These are phyloP conservation scores for Zymoseptoria ardabiliae DNA, from an alignment of 2,329 filamentous ascomycete species.

Conservation along the genomic window DNA sequence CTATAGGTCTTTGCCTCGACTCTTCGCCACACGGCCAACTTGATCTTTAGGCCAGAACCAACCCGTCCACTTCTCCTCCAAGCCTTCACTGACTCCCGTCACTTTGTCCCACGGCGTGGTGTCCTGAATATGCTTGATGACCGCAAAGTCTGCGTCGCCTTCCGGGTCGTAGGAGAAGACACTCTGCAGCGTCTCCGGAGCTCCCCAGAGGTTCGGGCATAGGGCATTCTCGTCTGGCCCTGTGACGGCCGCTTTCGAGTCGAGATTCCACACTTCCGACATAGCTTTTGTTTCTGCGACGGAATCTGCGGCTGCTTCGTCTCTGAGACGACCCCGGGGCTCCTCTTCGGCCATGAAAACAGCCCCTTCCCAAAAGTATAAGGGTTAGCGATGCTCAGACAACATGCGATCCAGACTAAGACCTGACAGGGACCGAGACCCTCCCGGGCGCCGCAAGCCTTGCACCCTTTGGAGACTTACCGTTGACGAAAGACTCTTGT, in stretches of 20 bases:
- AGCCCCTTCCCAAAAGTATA: slow-evolving; percentile 12
- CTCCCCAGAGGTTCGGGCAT: slow-evolving; percentile 34
- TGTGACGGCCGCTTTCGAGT: slow-evolving; percentile 22
- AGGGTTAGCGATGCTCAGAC: no score
- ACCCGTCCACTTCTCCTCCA: slow-evolving; percentile 29
- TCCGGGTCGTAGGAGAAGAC: slow-evolving; percentile 36
- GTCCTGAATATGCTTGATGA: slow-evolving; percentile 21
- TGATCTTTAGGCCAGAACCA: slow-evolving; percentile 25
- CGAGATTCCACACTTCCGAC: slow-evolving; percentile 29
- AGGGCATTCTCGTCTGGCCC: slow-evolving; percentile 22
- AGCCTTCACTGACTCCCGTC: slow-evolving; percentile 24
- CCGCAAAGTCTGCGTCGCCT: slow-evolving; percentile 25
- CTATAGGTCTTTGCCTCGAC: slow-evolving; percentile 11
- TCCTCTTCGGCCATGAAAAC: slow-evolving; percentile 29
- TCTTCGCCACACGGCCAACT: slow-evolving; percentile 12
- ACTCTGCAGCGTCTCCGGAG: slow-evolving; percentile 29
- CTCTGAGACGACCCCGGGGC: slow-evolving; percentile 9
- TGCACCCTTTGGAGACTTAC: no score
- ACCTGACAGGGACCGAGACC: no score
- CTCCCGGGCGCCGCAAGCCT: no score
- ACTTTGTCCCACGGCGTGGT: slow-evolving; percentile 20
- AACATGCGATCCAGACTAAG: no score
- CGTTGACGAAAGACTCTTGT: slow-evolving; percentile 33
- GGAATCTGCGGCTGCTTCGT: slow-evolving; percentile 4
- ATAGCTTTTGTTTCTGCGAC: slow-evolving; percentile 10